Evolutionary conservation across 345 rosid genomes (phyloP), one percentile per base, ranked within the genome.

Genomic region (Raphanus raphanistrum): DNA sequence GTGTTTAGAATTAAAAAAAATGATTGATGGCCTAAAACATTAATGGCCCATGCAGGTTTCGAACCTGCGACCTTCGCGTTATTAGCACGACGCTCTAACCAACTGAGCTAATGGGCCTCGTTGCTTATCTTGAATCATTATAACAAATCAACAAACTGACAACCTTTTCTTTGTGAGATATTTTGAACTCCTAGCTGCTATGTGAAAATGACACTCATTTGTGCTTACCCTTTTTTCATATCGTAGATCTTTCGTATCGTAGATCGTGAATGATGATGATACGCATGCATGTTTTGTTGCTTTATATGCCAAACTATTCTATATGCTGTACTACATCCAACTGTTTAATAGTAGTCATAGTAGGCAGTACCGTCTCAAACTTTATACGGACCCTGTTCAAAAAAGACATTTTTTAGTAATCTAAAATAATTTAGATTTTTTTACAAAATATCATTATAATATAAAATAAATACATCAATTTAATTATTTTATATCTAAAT

Each of bases 21-120:
- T 28, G 2, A 8, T 1, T 4, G 7, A 2, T 68, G 79, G 79
- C 74, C 74, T 21, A 21, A 21, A 21, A 21, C 21, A 21, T 21
- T 4, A n/a, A 2, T 68, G 79, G 79, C 74, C 74, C 69, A 76
- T 76, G 68, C 79, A 76, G 79, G 79, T 76, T 68, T 76, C 79
- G 74, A 76, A 76, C 67, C 85, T 84, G 84, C 88, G 88, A 89
- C 92, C 92, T 88, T 88, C 86, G 93, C 96, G 97, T 92, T 86
- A 89, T 89, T 92, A 89, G 90, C 92, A 90, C 90, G 91, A 89
- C 96, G 91, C 90, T 90, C 89, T 58, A 75, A 67, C 79, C 73
- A 75, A 75, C 80, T 62, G 80, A 76, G 80, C 80, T 76, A 76
- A 69, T 69, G 55, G 74, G 74, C 79, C 63, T 27, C 1, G 3